Conservation (phyloP, 176 grass and related monocot species). For the Tillandsia fasciculata region DNA sequence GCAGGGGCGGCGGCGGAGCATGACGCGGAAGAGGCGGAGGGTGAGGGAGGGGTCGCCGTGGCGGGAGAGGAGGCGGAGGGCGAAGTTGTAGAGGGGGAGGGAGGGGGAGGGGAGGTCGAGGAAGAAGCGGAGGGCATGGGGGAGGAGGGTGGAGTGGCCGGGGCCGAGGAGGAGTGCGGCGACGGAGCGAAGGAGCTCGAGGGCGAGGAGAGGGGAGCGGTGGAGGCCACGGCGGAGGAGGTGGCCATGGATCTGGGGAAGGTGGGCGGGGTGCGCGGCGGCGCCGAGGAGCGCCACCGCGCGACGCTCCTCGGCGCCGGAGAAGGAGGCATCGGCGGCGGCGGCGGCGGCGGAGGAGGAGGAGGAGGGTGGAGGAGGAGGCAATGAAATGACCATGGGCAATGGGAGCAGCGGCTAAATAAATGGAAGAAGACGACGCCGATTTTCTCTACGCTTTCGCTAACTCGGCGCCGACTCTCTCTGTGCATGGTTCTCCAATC, state of each 20-base stretch:
- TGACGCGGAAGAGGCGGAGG: conserved; percentile 19
- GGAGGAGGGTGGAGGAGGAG: too few species aligned
- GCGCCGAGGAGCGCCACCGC: conserved; percentile 22
- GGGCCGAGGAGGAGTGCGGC: not conserved
- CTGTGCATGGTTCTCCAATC: too few species aligned
- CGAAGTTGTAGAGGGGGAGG: conserved; percentile 7
- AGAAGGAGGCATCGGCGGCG: conserved; percentile 1
- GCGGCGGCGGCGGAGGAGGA: not conserved
- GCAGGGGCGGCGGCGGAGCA: conserved; percentile 11
- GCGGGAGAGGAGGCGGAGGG: conserved; percentile 15
- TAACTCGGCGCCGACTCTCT: too few species aligned
- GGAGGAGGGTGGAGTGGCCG: not conserved
- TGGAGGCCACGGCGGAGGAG: not conserved
- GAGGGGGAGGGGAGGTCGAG: conserved; percentile 3
- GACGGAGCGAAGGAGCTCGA: not conserved
- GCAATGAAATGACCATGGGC: too few species aligned
- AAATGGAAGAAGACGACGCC: too few species aligned
- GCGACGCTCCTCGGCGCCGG: conserved; percentile 21
- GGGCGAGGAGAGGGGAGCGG: not conserved
- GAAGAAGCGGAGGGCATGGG: conserved; percentile 6
- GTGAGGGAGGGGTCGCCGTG: not conserved
- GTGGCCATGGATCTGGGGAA: conserved; percentile 5
- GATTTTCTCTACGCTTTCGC: too few species aligned
- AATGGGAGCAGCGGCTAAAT: not conserved
- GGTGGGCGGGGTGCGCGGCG: conserved; percentile 5